Evolutionary conservation across 2,329 filamentous ascomycete genomes (phyloP).

Genomic region (Fusarium sp.): DNA sequence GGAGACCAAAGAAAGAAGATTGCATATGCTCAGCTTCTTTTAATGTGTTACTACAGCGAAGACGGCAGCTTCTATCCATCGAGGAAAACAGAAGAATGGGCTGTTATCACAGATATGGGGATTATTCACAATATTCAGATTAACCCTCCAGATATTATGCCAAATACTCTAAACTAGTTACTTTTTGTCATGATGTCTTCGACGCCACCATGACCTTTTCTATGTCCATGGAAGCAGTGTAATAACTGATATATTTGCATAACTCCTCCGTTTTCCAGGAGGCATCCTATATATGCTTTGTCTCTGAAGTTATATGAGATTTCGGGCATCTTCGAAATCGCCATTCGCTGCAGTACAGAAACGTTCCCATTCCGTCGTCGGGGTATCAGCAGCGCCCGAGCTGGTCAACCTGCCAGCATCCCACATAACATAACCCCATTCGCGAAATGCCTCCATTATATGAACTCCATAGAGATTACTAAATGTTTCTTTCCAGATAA

Average conservation of each 20-base stretch:
- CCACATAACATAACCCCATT: constrained; percentile 12
- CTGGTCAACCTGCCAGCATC: background rate
- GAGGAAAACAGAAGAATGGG: fast-evolving
- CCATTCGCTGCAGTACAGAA: background rate
- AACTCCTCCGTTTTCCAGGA: too few relatives aligned
- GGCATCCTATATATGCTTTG: too few relatives aligned
- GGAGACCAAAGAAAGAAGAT: background rate
- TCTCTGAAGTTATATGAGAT: background rate
- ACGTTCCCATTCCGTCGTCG: background rate
- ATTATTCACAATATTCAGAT: background rate
- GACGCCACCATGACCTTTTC: too few relatives aligned
- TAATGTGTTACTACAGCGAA: background rate
- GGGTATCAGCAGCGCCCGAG: background rate
- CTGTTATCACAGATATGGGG: fast-evolving
- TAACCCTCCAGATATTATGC: background rate
- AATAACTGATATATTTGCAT: too few relatives aligned
- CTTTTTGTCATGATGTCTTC: too few relatives aligned
- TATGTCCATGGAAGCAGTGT: too few relatives aligned
- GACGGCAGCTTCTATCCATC: background rate
- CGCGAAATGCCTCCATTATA: background rate
- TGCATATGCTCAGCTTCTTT: background rate
- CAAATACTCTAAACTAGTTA: too few relatives aligned
- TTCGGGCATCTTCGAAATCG: background rate
- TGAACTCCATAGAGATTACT: constrained; percentile 1
- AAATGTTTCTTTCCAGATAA: background rate